Evolutionary conservation across 2,329 filamentous ascomycete genomes (phyloP), one percentile per base, ranked within the genome.

Genomic region (Pseudonectria buxi): DNA sequence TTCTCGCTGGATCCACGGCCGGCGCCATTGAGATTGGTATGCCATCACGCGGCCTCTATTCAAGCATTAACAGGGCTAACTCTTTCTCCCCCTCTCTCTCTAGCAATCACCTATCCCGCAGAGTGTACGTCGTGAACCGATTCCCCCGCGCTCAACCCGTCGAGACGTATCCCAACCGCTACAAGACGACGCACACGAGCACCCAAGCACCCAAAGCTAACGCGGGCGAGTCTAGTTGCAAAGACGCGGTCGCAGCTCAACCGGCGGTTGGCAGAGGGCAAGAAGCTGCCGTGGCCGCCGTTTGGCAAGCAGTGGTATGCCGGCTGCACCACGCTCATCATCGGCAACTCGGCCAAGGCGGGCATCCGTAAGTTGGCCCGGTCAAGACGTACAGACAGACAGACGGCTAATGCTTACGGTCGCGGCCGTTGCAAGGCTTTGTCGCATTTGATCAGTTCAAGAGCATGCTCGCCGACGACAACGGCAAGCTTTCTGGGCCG

Each of bases 361-460:
- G 92, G 88, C 40, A 94, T 96, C 45, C 82, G 88, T 89, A 74
- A 42, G 82, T 71, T 15, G 3, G 1, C 26, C 18, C 7, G 10
- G 14, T 10, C 2, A 4, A 7, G 24, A 14, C 25, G 10, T n/a
- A 15, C 30, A 18, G 28, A 14, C 7, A 16, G 11, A 14, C 11
- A 12, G 12, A 10, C 22, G 14, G 27, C 41, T 56, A 33, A 56
- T 31, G 1, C 6, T 22, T 22, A 3, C 7, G n/a, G n/a, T n/a
- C n/a, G n/a, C n/a, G n/a, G n/a, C n/a, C n/a, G n/a, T n/a, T n/a
- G n/a, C 5, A 22, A 63, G 60, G 60, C 47, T 98, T 98, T 56
- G 86, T 96, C 37, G 88, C 92, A 1, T 98, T 96, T 59, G 92
- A 98, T 64, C 83, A 87, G 56, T 95, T 94, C 69, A 96, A 94